These are phyloP conservation scores for Tetrapisispora fleetii DNA, from an alignment of 805 yeast species.

Conservation along the genomic window DNA sequence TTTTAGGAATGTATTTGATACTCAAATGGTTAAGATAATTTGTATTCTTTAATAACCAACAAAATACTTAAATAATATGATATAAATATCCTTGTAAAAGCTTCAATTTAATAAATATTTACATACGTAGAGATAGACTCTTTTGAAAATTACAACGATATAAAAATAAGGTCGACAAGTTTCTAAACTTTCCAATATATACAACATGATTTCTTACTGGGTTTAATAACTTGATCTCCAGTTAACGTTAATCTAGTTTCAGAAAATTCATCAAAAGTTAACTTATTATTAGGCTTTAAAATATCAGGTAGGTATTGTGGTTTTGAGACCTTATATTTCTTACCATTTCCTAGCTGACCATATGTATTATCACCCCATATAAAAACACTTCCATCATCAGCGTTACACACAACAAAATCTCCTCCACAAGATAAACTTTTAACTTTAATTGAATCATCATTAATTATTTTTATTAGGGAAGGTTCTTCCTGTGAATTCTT, in stretches of 20 bases:
- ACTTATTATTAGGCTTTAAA: slow-evolving; percentile 40
- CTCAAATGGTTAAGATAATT: slow-evolving; percentile 51
- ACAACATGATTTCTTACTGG: slow-evolving; percentile 56
- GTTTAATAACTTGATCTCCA: slow-evolving; percentile 47
- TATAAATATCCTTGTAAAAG: not conserved
- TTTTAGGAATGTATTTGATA: slow-evolving; percentile 57
- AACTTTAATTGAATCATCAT: slow-evolving; percentile 7
- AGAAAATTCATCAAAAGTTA: slow-evolving; percentile 17
- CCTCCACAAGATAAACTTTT: slow-evolving; percentile 36
- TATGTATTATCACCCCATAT: slow-evolving; percentile 77
- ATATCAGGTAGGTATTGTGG: slow-evolving; percentile 48
- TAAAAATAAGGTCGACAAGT: too few relatives aligned
- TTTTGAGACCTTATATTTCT: slow-evolving; percentile 44
- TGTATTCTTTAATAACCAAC: not conserved
- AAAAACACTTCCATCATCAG: slow-evolving; percentile 54
- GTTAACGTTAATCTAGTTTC: slow-evolving; percentile 36
- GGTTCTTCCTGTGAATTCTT: slow-evolving; percentile 69
- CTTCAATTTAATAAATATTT: slow-evolving; percentile 1
- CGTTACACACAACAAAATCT: slow-evolving; percentile 51
- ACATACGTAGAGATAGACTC: not conserved
- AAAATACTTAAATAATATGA: not conserved
- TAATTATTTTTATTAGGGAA: slow-evolving; percentile 33
- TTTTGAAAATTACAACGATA: too few relatives aligned
- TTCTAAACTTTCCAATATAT: slow-evolving; percentile 40
- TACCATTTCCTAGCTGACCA: slow-evolving; percentile 84